Evolutionary conservation across 352 stramenopile species (phyloP), one percentile per base, ranked within the genome.

Genomic region (Phytophthora ohioensis): DNA sequence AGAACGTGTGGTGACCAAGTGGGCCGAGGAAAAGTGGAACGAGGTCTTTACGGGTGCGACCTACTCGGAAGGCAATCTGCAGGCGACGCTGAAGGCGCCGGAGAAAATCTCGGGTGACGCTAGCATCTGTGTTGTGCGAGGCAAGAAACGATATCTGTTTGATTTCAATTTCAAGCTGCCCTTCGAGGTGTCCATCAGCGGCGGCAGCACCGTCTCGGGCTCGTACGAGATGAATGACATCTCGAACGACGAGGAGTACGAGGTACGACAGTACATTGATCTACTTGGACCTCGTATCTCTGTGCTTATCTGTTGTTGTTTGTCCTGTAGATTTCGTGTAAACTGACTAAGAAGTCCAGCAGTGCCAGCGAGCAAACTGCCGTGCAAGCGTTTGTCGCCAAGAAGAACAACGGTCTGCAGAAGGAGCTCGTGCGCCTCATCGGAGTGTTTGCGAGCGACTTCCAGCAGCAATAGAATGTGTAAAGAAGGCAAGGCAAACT

Each of bases 81-180:
- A 67, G 30, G 79, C 70, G 32, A 89, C 76, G 34, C 59, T 94
- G n/a, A 81, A 78, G n/a, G 70, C 81, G 3, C 85, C 85, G 0
- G 81, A 92, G 55, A 90, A 95, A 58, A 68, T 96, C 38, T 83
- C 78, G 11, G 90, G 90, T 11, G 89, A 97, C 64, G 88, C 89
- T n/a, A 96, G 89, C 45, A 90, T 96, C 55, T 95, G 88, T 57
- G 84, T 97, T 39, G 85, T 95, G 52, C 88, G 91, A 42, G 91
- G 91, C 65, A 95, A 94, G 78, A 97, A 95, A 69, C 85, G 91
- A 15, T 95, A 88, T 75, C 64, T 97, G 57, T 96, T 94, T 61
- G 91, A 97, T 67, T 97, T 93, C 48, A 88, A 73, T 45, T 92
- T 96, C 32, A 87, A 87, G 62, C 61, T 94, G 36, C 83, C 78